A percentile compares a stretch with the other conserved stretches of the same genome.
Conservation (phyloP, 805 yeast species). For the Suhomyces prunicola region DNA sequence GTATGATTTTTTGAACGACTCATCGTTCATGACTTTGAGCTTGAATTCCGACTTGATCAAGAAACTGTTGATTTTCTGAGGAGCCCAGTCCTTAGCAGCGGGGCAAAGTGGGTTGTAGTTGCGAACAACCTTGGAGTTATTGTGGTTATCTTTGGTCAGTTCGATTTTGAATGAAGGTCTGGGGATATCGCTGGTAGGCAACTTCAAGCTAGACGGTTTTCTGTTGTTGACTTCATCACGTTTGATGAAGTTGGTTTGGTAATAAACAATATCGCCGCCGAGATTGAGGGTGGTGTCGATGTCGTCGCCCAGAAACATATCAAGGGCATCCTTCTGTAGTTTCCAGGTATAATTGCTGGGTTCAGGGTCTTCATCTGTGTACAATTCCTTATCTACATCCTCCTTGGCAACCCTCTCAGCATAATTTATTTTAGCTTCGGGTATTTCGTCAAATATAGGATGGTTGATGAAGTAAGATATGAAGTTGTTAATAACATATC, state of each 20-base stretch:
- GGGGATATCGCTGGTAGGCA: conserved; percentile 18
- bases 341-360: conserved; percentile 25
- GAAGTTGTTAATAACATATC: conserved; percentile 39
- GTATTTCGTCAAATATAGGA: conserved; percentile 44
- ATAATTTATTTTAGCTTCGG: conserved; percentile 35
- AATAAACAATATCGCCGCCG: conserved; percentile 42
- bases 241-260: conserved; percentile 42
- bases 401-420: conserved; percentile 21
- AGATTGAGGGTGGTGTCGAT: conserved; percentile 31
- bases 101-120: conserved; percentile 33
- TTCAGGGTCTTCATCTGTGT: conserved; percentile 7
- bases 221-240: conserved; percentile 23
- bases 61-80: conserved; percentile 24
- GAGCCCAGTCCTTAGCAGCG: conserved; percentile 40
- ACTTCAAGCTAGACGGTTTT: conserved; percentile 3
- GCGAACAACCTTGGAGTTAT: conserved; percentile 3
- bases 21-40: conserved; percentile 36
- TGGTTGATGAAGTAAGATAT: conserved; percentile 40
- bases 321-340: conserved; percentile 32
- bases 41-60: conserved; percentile 32
- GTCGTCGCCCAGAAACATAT: conserved; percentile 22
- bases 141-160: conserved; percentile 12
- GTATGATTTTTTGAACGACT: conserved; percentile 32
- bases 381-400: conserved; percentile 5
- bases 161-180: conserved; percentile 35